Base-by-base conservation (phyloP, 441 rosid species). In the Omphalea diandra region DNA sequence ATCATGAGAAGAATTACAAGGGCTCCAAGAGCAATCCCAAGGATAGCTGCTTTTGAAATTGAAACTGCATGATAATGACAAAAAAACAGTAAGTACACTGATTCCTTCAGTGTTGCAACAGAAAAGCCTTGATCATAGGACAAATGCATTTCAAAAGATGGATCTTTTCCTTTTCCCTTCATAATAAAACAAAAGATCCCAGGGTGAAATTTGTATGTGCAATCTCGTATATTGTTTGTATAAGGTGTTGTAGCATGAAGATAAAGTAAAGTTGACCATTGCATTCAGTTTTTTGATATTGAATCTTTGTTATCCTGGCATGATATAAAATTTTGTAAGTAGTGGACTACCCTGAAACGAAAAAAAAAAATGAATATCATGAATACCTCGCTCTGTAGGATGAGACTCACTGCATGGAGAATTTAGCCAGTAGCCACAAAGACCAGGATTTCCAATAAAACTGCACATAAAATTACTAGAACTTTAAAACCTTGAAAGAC, bases 11-110 rank as follows among this genome's bases (percentile, higher is more conserved):
- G 97, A 81, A 93, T 74, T 60, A 85, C 91, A 69, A 91, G 89
- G 56, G 85, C 95, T 20, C 98, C 98, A 29, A 95, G 84, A 9
- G 96, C 90, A 55, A 95, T 93, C 40, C 99, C 99, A 9, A 89
- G 85, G 71, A 93, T 96, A 46, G 97, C 96, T 24, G 94, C 97
- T 87, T 91, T 93, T n/a, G 99, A 86, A 67, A 96, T 88, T 43
- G 88, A 73, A 67, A 82, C 98, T 93, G 88, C 82, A 72, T 38
- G n/a, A 75, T 20, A 69, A 75, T 43, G 46, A 3, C 26, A 66
- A 58, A 32, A 43, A 8, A 26, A 26, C 22, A 32, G 22, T 38
- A 54, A 62, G 18, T 32, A 41, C 33, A 26, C 12, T 15, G 33
- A 9, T 40, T 60, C 20, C 68, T 47, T 9, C 0, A 2, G 27